Base-by-base conservation (phyloP, 805 yeast species). In the Ogataea angusta region DNA sequence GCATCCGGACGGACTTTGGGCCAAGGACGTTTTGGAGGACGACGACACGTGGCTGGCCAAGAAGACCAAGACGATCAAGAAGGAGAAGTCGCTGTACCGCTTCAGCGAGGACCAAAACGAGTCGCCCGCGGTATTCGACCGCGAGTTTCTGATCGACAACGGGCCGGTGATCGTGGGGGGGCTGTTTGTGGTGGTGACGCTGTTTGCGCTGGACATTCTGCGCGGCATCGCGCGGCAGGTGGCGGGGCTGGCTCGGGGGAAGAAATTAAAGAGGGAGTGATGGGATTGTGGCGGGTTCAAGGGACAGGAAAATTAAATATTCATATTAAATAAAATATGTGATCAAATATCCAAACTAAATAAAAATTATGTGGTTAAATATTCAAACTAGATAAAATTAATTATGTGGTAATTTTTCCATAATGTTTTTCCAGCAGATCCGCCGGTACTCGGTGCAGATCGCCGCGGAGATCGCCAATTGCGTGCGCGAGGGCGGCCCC, bases 381-480 rank as follows among this genome's bases (percentile, higher is more conserved):
- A 17, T 17, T 17, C 18, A 5, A 3, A 17, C 18, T 17, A 17
- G 18, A 17, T n/a, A n/a, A n/a, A n/a, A n/a, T n/a, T n/a, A n/a
- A n/a, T n/a, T n/a, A n/a, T n/a, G n/a, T n/a, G n/a, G n/a, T n/a
- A n/a, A n/a, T n/a, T n/a, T n/a, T n/a, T n/a, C n/a, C n/a, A n/a
- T n/a, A n/a, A n/a, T n/a, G 18, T 17, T 17, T 19, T 19, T 19
- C 9, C 21, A 2, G 7, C 14, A 30, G 14, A 30, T 30, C 17
- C 32, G 42, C 12, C 30, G 18, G 5, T 38, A 32, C 15, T 38
- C 42, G n/a, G 29, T 38, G 7, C 26, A 28, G 17, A 41, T 61
- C 5, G 47, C 60, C 6, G 53, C 60, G 9, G 95, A 85, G 49
- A 73, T 88, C 12, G 53, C 58, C 45, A 79, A 80, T 45, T 95